Evolutionary conservation across 176 grass and related monocot genomes (phyloP).

Genomic region (Avena sativa): DNA sequence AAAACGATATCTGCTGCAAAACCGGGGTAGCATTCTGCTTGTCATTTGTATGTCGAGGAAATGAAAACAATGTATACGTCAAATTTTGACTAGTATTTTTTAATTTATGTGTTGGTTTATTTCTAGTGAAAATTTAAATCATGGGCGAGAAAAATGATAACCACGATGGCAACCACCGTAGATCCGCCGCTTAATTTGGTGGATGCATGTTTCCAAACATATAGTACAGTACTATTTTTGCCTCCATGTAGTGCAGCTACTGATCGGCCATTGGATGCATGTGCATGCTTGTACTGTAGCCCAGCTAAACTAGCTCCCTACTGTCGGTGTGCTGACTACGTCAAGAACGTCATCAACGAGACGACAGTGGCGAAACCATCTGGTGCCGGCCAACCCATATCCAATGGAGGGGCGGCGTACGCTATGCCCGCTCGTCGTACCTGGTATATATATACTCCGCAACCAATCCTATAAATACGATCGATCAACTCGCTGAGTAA

Average conservation of each 20-base stretch:
- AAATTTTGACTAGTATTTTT: no score
- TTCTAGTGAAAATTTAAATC: neutral
- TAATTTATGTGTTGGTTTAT: no score
- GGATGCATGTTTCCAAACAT: neutral
- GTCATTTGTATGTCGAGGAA: no score
- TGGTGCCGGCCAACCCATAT: neutral
- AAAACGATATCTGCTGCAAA: no score
- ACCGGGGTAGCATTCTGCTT: no score
- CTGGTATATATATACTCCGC: no score
- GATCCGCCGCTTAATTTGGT: neutral
- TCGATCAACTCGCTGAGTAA: neutral
- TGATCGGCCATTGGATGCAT: neutral
- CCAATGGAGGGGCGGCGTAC: slow-evolving; percentile 17
- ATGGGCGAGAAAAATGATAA: neutral
- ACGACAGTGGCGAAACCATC: neutral
- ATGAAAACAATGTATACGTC: no score
- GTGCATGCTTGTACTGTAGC: neutral
- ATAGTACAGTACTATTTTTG: neutral
- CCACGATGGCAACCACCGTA: neutral
- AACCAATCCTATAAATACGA: neutral
- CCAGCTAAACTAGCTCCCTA: neutral
- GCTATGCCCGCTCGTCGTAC: neutral
- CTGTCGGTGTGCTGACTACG: neutral
- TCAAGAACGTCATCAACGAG: neutral
- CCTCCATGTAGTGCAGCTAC: neutral